Evolutionary conservation across 2,329 filamentous ascomycete species (phyloP), one percentile per base, ranked within the genome.

Genomic region (Pestalotiopsis sp.): DNA sequence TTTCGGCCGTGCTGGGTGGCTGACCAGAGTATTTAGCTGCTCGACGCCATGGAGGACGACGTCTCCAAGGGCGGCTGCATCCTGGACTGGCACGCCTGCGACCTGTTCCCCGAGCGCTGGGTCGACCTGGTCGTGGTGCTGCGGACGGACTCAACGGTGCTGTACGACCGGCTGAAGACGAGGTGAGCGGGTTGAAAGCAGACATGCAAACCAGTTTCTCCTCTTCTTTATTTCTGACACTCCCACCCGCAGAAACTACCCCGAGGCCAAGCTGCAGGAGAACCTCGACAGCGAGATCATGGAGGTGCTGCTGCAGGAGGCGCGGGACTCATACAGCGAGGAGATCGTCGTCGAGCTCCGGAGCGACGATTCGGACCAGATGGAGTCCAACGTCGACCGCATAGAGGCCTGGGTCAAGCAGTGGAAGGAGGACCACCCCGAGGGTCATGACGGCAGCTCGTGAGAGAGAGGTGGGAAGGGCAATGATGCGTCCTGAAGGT

Each of bases 281-380:
- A 99, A 99, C 78, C 84, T 99, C 69, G 96, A 99, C 80, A 92
- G 93, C 38, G 96, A 99, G 83, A 98, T 99, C 77, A 98, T 99
- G 91, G 92, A 97, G 77, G 93, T 98, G 31, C 83, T 99, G 67
- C 84, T 97, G 23, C 92, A 97, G 73, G 96, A 99, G 83, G 96
- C 96, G 39, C 86, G 90, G 69, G 95, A 97, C 71, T 89, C 92
- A 12, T 99, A 95, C 76, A 92, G 93, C 66, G 89, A 92, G 79
- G 90, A 96, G 77, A 93, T 97, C 73, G 92, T 99, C 49, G 92
- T 98, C 31, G 94, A 97, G 81, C 82, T 99, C 76, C 89, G 85
- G 76, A 98, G 95, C 80, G 92, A 97, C 78, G 88, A 87, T 66
- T 86, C 90, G 2, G 92, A 95, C 65, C 93, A 98, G 80, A 92